Base-by-base conservation (phyloP, 495 filamentous ascomycete genomes). In the Xylaria grammica region DNA sequence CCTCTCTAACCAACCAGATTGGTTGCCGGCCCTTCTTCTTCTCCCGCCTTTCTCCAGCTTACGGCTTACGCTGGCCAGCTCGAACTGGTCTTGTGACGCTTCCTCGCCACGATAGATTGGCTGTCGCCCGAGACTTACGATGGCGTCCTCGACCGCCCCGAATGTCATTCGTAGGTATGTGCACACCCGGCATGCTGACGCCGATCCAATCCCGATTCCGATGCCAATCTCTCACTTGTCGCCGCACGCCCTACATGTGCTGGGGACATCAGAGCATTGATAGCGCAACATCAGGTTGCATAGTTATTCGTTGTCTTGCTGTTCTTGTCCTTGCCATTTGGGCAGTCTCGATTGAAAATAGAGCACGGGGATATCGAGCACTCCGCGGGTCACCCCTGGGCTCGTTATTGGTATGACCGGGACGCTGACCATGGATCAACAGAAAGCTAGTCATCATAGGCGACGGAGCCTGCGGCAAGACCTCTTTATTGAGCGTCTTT, bases 361-460 rank as follows among this genome's bases (percentile, higher is more conserved):
- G 27, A 27, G 4, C 53, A 42, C 17, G 24, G 13, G 15, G n/a
- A n/a, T n/a, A n/a, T n/a, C n/a, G n/a, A 42, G 40, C 3, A 11
- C 32, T 24, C 17, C n/a, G 17, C 8, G 38, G n/a, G 13, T 10
- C n/a, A 34, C 24, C 11, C 38, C 17, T 24, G 26, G 24, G 13
- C 27, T 44, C 26, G 17, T 34, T 58, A 30, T 30, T 32, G 2
- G 9, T 22, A 13, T 46, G 20, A 29, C 27, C 15, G 48, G 27
- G 24, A 42, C 53, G 61, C 62, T 64, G 44, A 64, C 24, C 9
- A 30, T 10, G 17, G 17, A 24, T 19, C 32, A n/a, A 32, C 63
- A 99, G 95, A 82, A 99, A 99, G 81, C 82, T 99, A 74, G 95
- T 99, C 67, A 99, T 99, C 62, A 99, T 99, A 70, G 95, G 95